These are phyloP conservation scores for Ustilaginoidea virens DNA, from an alignment of 2,329 filamentous ascomycete genomes.

Conservation along the genomic window DNA sequence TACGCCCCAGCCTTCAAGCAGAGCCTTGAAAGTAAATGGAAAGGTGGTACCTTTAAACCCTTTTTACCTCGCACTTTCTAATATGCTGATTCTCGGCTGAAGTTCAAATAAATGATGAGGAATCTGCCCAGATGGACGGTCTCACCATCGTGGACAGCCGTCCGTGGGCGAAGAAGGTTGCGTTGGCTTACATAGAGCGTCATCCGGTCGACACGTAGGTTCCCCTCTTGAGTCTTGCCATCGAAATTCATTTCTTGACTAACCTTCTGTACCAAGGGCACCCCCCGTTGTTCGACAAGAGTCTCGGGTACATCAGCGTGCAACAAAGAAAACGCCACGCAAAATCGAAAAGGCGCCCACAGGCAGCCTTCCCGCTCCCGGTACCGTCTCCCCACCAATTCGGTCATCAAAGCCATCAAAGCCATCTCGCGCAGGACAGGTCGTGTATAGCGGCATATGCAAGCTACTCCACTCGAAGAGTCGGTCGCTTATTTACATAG, in stretches of 20 bases:
- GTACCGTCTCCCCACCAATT: background rate
- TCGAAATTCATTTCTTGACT: no score
- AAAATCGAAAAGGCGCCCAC: no score
- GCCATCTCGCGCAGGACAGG: constrained; percentile 3
- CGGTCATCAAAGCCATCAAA: background rate
- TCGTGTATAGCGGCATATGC: constrained; percentile 9
- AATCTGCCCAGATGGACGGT: constrained; percentile 10
- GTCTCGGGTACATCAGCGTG: constrained; percentile 1
- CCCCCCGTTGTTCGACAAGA: constrained; percentile 4
- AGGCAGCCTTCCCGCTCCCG: background rate
- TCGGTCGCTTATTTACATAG: constrained; percentile 2
- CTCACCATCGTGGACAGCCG: constrained; percentile 8
- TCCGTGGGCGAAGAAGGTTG: constrained; percentile 9
- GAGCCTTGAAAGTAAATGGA: constrained; percentile 7
- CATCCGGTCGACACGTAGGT: constrained; percentile 6
- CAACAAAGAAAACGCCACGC: no score
- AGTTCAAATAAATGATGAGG: constrained; percentile 10
- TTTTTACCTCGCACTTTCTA: no score
- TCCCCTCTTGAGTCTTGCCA: background rate
- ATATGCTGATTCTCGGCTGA: no score
- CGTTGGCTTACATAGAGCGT: constrained; percentile 3
- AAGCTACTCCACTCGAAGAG: constrained; percentile 6
- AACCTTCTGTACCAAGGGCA: constrained; percentile 4
- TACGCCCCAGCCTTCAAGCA: constrained; percentile 5
- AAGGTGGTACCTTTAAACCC: constrained; percentile 7